Evolutionary conservation across 2,329 filamentous ascomycete species (phyloP), one percentile per base, ranked within the genome.

Genomic region (Cordyceps militaris): DNA sequence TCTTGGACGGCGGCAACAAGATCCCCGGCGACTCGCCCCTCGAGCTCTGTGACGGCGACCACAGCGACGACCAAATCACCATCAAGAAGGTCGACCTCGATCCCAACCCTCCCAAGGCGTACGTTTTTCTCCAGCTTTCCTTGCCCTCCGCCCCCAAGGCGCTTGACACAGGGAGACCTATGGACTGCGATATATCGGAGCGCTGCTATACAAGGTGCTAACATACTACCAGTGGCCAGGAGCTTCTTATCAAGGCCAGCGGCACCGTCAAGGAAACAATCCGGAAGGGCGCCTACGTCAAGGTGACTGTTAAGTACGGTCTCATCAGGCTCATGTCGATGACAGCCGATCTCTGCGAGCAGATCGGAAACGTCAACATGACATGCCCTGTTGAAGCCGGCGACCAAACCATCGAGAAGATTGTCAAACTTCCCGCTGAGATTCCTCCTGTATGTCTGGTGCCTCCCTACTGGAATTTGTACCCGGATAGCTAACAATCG

Each of bases 41-140:
- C 60, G 77, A 84, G 68, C 89, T 88, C 74, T 99, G 94, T 71
- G 66, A 72, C 63, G 75, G 76, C 59, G 80, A 89, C 61, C 88
- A 89, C 59, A 73, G 74, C 50, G 71, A 83, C 53, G 85, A 97
- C 70, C 81, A 92, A 58, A 77, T 97, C 64, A 75, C 77, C 44
- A 91, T 99, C 66, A 78, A 91, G 62, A 82, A 82, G 48, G 91
- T 97, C 58, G 86, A 97, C 66, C 74, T 99, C 58, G 69, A 73
- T 36, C 94, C 94, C 14, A 97, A 97, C 73, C 94, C 93, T 60
- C 94, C 94, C 36, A 70, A 83, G 69, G 79, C 91, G 93, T 97
- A 84, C 68, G 88, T 82, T 51, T 42, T 24, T 10, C 24, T 23
- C 46, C 21, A 10, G 14, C 7, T 23, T 24, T 28, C 5, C 21